Conservation (phyloP, 805 yeast species). For the Candida peoriensis region DNA sequence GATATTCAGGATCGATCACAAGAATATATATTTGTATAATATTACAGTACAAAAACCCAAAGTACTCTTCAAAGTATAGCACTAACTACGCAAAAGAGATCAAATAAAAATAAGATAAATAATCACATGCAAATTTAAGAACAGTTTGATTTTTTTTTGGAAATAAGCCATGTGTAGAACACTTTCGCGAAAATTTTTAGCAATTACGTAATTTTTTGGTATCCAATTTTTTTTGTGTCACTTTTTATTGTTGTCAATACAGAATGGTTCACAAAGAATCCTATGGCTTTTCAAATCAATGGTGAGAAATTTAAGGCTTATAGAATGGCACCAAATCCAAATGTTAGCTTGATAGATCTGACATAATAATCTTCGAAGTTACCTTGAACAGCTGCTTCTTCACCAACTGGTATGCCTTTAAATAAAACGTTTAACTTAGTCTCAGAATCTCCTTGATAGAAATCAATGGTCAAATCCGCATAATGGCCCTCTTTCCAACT, state of each 20-base stretch:
- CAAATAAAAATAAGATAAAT: no score
- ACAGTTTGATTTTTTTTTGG: no score
- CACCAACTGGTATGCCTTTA: constrained; percentile 91
- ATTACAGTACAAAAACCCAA: no score
- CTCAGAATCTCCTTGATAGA: constrained; percentile 78
- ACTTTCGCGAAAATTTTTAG: background rate
- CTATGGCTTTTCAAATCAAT: background rate
- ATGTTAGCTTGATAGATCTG: constrained; percentile 81
- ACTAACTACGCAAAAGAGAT: no score
- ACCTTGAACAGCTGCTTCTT: constrained; percentile 78
- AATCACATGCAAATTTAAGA: constrained; percentile 4
- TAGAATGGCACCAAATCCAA: constrained; percentile 93
- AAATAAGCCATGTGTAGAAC: background rate
- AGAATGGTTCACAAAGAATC: background rate
- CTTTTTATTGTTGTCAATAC: no score
- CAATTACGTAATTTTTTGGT: background rate
- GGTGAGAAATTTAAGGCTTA: no score
- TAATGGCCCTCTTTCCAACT: constrained; percentile 87
- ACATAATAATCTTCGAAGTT: constrained; percentile 90
- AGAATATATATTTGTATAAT: no score
- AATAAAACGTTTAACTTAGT: constrained; percentile 76
- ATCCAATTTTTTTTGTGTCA: no score
- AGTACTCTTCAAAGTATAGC: no score
- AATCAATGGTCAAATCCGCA: constrained; percentile 60
- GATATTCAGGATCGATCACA: no score